Percentiles rank a stretch among this genome's conserved stretches.
Conservation (phyloP, 345 rosid species). For the Dipteronia dyeriana region DNA sequence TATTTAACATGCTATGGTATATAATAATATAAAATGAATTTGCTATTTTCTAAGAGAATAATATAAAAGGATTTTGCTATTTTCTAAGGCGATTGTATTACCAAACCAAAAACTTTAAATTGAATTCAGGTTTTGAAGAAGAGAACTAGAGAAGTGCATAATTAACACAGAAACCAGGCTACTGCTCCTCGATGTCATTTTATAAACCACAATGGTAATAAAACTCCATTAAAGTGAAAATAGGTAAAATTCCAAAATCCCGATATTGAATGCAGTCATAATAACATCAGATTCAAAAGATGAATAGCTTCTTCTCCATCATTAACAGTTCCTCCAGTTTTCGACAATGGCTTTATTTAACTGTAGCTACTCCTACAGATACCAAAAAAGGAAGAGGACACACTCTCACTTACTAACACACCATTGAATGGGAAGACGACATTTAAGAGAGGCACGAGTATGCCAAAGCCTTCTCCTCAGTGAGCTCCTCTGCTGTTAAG, state of each 20-base stretch:
- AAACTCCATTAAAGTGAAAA: background rate
- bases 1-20: too few species aligned
- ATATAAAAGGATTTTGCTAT: too few species aligned
- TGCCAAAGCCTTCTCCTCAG: slow-evolving; percentile 93
- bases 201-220: background rate
- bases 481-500: slow-evolving; percentile 77
- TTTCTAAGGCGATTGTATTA: too few species aligned
- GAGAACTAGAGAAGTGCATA: background rate
- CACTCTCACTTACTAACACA: slow-evolving; percentile 14
- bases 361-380: slow-evolving; percentile 9
- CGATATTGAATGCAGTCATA: background rate
- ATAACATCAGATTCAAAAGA: slow-evolving; percentile 6
- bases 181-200: background rate
- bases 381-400: background rate
- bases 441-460: slow-evolving; percentile 87
- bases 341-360: slow-evolving; percentile 37
- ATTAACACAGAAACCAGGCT: background rate
- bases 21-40: too few species aligned
- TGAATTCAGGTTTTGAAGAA: too few species aligned
- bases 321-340: slow-evolving; percentile 16
- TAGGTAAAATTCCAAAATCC: slow-evolving; percentile 19
- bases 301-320: slow-evolving; percentile 23
- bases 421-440: background rate
- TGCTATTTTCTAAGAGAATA: too few species aligned
- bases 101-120: too few species aligned